Percentiles rank a stretch among this genome's conserved stretches.
Evolutionary conservation across 140 eudicot genomes (phyloP).

Genomic region (Ambrosia hybrid): DNA sequence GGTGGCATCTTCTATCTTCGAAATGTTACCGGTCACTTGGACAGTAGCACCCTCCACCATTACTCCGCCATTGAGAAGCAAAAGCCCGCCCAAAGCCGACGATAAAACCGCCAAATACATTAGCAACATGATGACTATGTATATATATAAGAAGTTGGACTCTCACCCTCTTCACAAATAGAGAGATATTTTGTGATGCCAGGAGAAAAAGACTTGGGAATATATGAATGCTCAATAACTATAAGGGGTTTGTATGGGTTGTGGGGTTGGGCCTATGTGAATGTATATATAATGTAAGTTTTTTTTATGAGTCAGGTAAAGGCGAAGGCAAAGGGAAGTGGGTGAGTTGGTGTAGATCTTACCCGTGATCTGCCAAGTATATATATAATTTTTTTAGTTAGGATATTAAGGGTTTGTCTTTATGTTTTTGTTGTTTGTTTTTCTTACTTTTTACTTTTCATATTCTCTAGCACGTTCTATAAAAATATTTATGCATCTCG

Average conservation of each 20-base stretch:
- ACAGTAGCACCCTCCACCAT: conserved; percentile 42
- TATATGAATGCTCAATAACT: neutral
- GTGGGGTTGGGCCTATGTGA: conserved; percentile 4
- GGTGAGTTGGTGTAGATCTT: conserved; percentile 28
- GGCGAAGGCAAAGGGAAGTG: conserved; percentile 37
- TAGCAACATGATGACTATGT: conserved; percentile 18
- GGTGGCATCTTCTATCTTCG: conserved; percentile 77
- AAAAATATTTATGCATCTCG: conserved; percentile 10
- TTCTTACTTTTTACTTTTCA: conserved; percentile 17
- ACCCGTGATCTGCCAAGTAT: conserved; percentile 28
- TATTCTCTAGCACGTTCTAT: conserved; percentile 33
- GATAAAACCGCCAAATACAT: conserved; percentile 10
- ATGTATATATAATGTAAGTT: neutral
- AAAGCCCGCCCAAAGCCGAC: conserved; percentile 30
- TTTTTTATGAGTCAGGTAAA: conserved; percentile 33
- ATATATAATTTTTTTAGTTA: neutral
- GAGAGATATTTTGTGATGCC: conserved; percentile 16
- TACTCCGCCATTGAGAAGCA: conserved; percentile 11
- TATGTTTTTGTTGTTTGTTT: conserved; percentile 27
- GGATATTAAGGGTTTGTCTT: conserved; percentile 22
- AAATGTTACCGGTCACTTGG: conserved; percentile 62
- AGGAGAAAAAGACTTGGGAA: neutral
- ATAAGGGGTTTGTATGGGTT: neutral
- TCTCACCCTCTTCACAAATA: neutral
- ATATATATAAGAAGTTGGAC: neutral